Evolutionary conservation across 2,329 filamentous ascomycete species (phyloP), one percentile per base, ranked within the genome.

Genomic region (Juglanconis oblonga): DNA sequence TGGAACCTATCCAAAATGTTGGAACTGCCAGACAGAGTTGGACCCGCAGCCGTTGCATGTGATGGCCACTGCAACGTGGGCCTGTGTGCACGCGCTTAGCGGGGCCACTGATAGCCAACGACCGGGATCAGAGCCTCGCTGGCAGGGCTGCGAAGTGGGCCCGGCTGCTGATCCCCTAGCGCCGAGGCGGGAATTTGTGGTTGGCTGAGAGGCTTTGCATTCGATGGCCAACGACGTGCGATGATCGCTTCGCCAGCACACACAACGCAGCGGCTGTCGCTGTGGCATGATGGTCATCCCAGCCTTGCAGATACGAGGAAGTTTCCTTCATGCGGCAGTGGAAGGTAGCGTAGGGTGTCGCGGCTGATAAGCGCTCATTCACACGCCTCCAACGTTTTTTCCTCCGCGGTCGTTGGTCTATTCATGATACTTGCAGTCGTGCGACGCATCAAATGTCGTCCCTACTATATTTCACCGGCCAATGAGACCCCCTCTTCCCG

Each of bases 271-370:
- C 13, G 44, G 17, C 44, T 17, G 44, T 17, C 44, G 24, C 24
- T 24, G 24, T 24, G 24, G 24, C 24, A 24, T 24, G 24, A 24
- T 24, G 33, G 38, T 59, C 35, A 33, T 14, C 24, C 47, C 57
- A 52, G 32, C 52, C 47, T 35, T 55, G 57, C 50, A 53, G 56
- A 53, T 51, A 52, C 56, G 35, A 38, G n/a, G 13, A 42, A 38
- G 49, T 48, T 38, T 10, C 3, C 13, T 32, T 42, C 14, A 32
- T 31, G 35, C 36, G 24, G 24, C 33, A 24, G 8, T 53, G 4
- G 31, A 40, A 14, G 42, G 33, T 24, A 24, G 24, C 24, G 24
- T 24, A 24, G 24, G 24, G 24, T 24, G 24, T 24, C 24, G 24
- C 24, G 24, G 24, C 24, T 24, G 24, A 24, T 24, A 24, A 24